Conservation (phyloP, 2,329 filamentous ascomycete genomes). For the Hypomyces rosellus region DNA sequence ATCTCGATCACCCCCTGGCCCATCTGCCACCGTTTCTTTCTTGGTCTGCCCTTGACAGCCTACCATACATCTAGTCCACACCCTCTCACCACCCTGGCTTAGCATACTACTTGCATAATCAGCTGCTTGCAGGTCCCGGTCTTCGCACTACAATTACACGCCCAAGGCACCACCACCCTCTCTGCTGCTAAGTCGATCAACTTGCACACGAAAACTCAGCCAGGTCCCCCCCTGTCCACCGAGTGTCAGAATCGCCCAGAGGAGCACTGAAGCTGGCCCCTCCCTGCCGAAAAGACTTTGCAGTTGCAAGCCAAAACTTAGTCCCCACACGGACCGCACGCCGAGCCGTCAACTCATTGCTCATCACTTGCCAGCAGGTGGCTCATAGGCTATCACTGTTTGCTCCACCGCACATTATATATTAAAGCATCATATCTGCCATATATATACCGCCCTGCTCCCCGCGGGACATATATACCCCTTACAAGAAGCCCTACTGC, state of each 20-base stretch:
- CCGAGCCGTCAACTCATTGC: slow-evolving; percentile 7
- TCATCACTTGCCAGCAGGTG: background rate
- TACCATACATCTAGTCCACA: background rate
- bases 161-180: background rate
- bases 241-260: slow-evolving; percentile 6
- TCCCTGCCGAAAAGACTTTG: background rate
- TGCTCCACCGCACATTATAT: slow-evolving; percentile 6
- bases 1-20: background rate
- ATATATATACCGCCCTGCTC: background rate
- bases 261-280: background rate
- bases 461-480: slow-evolving; percentile 13
- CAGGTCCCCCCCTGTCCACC: background rate
- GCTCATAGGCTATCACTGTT: too few relatives aligned
- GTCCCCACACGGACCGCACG: slow-evolving; percentile 10
- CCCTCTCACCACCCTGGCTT: background rate
- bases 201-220: background rate
- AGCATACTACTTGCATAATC: too few relatives aligned
- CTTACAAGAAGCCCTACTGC: slow-evolving; percentile 3
- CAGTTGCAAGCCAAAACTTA: background rate
- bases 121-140: too few relatives aligned
- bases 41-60: too few relatives aligned
- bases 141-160: too few relatives aligned
- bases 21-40: background rate
- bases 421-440: background rate
- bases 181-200: background rate